phyloP scores from a whole-genome alignment of 306 rosid species.

The Rosa multiflora region DNA sequence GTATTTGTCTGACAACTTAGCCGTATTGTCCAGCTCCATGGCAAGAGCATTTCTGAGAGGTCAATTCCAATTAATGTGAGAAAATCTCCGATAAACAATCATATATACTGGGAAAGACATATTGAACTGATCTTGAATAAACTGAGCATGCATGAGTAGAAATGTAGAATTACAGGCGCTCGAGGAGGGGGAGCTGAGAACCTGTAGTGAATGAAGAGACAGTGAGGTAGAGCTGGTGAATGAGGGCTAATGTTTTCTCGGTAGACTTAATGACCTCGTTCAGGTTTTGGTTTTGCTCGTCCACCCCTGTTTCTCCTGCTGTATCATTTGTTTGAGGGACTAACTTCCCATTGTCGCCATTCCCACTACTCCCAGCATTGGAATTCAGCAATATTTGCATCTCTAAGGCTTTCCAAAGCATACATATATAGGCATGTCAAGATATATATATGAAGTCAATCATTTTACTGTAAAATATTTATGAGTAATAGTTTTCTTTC shows the following conservation, averaged over 20 bases:
- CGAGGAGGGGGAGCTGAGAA: conserved; percentile 83
- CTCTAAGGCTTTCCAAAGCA: background rate
- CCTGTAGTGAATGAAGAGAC: conserved; percentile 78
- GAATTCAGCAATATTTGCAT: conserved; percentile 67
- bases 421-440: background rate
- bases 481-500: too few species aligned
- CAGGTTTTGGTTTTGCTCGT: conserved; percentile 72
- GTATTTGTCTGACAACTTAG: conserved; percentile 73
- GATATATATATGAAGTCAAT: background rate
- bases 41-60: conserved; percentile 73
- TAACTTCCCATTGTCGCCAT: conserved; percentile 62
- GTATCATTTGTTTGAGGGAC: conserved; percentile 46
- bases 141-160: too few species aligned
- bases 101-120: background rate
- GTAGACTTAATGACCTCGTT: conserved; percentile 72
- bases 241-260: conserved; percentile 82
- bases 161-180: conserved; percentile 59
- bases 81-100: background rate
- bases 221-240: conserved; percentile 88
- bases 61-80: background rate
- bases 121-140: background rate
- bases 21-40: conserved; percentile 80
- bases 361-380: conserved; percentile 52
- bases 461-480: background rate
- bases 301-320: conserved; percentile 40